A percentile compares a stretch with the other conserved stretches of the same genome.
Evolutionary conservation across 2,329 filamentous ascomycete species (phyloP).

Genomic region (Cladorrhinum sp.): DNA sequence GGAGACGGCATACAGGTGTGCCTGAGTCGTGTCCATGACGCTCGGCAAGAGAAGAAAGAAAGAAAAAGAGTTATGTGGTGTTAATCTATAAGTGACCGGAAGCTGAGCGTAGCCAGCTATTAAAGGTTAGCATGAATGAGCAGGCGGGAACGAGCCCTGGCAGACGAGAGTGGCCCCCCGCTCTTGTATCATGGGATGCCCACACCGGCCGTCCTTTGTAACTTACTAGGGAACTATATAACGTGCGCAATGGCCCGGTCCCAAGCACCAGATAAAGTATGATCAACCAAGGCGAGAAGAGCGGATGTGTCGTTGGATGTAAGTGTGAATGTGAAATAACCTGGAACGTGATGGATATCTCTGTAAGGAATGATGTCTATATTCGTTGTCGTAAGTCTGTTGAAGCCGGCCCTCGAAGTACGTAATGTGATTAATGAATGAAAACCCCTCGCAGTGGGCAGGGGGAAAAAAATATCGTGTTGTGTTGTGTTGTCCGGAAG

Average conservation of each 20-base stretch:
- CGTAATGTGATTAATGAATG: slow-evolving; percentile 11
- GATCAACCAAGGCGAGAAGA: slow-evolving; percentile 28
- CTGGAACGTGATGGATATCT: slow-evolving; percentile 15
- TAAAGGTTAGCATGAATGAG: slow-evolving; percentile 39
- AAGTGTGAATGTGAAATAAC: slow-evolving; percentile 5
- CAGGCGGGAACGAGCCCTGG: slow-evolving; percentile 29
- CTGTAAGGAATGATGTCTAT: background rate
- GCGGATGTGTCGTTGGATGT: slow-evolving; percentile 13
- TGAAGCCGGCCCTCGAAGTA: slow-evolving; percentile 5
- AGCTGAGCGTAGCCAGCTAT: slow-evolving; percentile 33
- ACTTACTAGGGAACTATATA: slow-evolving; percentile 41
- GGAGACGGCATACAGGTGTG: slow-evolving; percentile 48
- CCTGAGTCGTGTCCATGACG: slow-evolving; percentile 50
- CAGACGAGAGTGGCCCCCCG: slow-evolving; percentile 31
- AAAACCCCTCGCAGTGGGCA: slow-evolving; percentile 36
- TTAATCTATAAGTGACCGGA: slow-evolving; percentile 38
- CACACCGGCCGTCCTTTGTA: slow-evolving; percentile 30
- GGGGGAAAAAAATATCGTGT: slow-evolving; percentile 26
- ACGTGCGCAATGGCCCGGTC: slow-evolving; percentile 33
- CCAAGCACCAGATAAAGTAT: slow-evolving; percentile 31
- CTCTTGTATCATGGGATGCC: slow-evolving; percentile 37
- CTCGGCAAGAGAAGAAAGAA: slow-evolving; percentile 31
- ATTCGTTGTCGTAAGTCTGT: background rate
- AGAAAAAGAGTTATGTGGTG: slow-evolving; percentile 30
- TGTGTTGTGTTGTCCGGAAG: slow-evolving; percentile 7